phyloP scores from a whole-genome alignment of 257 asterid genomes.

The Capsicum chinense region DNA sequence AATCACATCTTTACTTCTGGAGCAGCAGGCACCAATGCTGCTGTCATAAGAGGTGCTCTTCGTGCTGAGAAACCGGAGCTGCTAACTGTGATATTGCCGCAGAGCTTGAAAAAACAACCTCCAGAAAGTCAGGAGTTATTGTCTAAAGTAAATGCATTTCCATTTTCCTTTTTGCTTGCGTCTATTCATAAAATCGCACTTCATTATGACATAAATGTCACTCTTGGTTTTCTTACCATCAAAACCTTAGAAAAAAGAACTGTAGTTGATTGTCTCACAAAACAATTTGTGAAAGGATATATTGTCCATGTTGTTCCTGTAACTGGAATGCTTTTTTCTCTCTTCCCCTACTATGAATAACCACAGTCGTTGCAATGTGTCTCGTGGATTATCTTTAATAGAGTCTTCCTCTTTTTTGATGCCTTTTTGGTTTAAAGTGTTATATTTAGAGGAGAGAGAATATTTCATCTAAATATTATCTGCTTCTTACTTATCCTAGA shows the following conservation, averaged over 20 bases:
- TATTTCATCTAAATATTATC: background rate
- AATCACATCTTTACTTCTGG: constrained; percentile 97
- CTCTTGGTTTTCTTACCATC: constrained; percentile 7
- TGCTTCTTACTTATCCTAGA: background rate
- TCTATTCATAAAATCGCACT: background rate
- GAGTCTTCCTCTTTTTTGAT: background rate
- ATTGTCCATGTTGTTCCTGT: background rate
- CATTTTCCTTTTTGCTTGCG: background rate
- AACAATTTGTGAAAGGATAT: background rate
- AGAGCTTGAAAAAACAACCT: constrained; percentile 87
- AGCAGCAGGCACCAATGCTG: constrained; percentile 98
- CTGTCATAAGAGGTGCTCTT: constrained; percentile 98
- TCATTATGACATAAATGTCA: background rate
- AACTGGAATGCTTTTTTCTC: background rate
- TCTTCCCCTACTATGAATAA: background rate
- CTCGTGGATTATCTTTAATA: constrained; percentile 10
- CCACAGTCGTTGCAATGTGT: background rate
- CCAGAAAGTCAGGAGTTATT: constrained; percentile 97
- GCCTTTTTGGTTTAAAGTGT: background rate
- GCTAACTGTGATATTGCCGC: constrained; percentile 95
- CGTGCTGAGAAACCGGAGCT: constrained; percentile 97
- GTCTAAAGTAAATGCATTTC: constrained; percentile 69
- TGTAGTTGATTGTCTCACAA: background rate
- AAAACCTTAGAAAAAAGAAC: background rate
- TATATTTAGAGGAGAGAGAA: background rate